These are phyloP conservation scores for Fraxinus quadrangulata DNA, from an alignment of 257 asterid species.

Conservation along the genomic window DNA sequence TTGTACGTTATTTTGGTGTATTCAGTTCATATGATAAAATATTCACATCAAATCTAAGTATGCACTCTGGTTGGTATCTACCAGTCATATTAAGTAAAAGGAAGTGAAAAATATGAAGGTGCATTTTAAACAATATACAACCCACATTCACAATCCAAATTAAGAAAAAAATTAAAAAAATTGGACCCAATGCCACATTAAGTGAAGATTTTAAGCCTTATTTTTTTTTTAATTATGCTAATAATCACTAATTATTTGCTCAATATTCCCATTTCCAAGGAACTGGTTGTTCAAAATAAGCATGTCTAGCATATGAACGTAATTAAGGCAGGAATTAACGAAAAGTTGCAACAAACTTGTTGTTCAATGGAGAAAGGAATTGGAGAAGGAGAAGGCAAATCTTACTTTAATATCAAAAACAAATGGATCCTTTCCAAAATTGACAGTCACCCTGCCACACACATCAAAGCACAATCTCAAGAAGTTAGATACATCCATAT, in stretches of 20 bases:
- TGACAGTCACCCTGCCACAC: constrained; percentile 76
- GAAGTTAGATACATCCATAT: constrained; percentile 18
- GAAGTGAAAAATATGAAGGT: constrained; percentile 15
- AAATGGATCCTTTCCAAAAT: constrained; percentile 85
- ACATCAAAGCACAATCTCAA: constrained; percentile 30
- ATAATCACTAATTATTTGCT: neutral
- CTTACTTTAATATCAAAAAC: constrained; percentile 79
- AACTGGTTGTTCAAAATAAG: neutral
- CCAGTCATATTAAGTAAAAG: constrained; percentile 11
- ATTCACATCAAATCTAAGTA: neutral
- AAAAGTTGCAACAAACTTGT: constrained; percentile 1
- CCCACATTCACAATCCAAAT: neutral
- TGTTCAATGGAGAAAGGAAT: constrained; percentile 19
- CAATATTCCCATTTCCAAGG: neutral
- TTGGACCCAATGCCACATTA: neutral
- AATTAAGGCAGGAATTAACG: constrained; percentile 6
- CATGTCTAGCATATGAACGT: constrained; percentile 8
- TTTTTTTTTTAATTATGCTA: neutral
- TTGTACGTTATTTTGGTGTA: neutral
- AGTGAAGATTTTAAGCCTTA: neutral
- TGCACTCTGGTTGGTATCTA: neutral
- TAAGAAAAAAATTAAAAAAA: neutral
- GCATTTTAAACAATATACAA: neutral
- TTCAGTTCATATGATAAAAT: constrained; percentile 8
- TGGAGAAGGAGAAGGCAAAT: constrained; percentile 14